These are phyloP conservation scores for Oryza coarctata DNA, from an alignment of 176 grass and related monocot species.

Conservation along the genomic window DNA sequence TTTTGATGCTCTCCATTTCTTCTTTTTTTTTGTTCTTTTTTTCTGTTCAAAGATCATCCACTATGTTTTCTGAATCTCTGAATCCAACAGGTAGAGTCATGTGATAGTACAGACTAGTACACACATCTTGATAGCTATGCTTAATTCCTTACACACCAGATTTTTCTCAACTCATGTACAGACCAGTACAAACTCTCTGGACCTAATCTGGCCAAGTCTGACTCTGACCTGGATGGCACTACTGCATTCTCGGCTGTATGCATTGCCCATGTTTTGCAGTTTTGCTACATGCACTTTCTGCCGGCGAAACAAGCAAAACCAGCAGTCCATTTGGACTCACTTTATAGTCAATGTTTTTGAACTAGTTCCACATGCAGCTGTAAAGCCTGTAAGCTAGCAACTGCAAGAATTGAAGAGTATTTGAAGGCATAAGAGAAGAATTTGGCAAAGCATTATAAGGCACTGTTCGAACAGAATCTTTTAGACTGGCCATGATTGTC, in stretches of 20 bases:
- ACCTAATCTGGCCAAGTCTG: constrained; percentile 4
- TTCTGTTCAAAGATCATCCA: neutral
- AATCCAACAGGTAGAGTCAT: neutral
- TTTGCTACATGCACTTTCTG: neutral
- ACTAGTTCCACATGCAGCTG: neutral
- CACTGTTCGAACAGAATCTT: constrained; percentile 9
- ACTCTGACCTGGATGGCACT: constrained; percentile 26
- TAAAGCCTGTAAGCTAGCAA: neutral
- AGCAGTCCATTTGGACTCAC: neutral
- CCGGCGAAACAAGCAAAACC: neutral
- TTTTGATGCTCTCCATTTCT: neutral
- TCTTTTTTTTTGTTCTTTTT: neutral
- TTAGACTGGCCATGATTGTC: neutral
- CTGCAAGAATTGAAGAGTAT: neutral
- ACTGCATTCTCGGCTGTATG: neutral
- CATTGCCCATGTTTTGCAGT: neutral
- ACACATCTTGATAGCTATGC: neutral
- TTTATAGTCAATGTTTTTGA: neutral
- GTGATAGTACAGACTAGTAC: neutral
- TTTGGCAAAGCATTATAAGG: constrained; percentile 13
- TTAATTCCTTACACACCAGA: neutral
- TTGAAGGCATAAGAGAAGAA: neutral
- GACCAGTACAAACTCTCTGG: neutral
- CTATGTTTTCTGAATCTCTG: neutral
- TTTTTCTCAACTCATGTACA: neutral